Evolutionary conservation across 345 rosid genomes (phyloP).

Genomic region (Aquilaria yunnanensis): DNA sequence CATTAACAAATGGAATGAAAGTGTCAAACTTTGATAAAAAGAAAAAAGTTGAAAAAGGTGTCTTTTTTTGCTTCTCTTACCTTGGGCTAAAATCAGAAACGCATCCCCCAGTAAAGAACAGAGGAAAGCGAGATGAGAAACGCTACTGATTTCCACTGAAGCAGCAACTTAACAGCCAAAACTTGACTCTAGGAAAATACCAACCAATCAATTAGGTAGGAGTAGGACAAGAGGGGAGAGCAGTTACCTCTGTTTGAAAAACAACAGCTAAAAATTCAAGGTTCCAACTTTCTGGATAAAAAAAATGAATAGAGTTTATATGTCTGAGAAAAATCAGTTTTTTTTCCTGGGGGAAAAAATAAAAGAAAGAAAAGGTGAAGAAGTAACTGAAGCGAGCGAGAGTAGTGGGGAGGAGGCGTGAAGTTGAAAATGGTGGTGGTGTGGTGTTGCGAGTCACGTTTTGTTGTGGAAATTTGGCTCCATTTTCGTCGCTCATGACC

Average conservation of each 20-base stretch:
- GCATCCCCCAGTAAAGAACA: conserved; percentile 2
- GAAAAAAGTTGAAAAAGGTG: no score
- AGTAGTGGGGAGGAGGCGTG: conserved; percentile 16
- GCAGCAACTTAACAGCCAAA: conserved; percentile 1
- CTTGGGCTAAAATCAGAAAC: no score
- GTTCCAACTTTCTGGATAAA: neutral
- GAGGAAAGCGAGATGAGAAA: neutral
- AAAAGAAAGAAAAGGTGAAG: neutral
- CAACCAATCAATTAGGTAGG: neutral
- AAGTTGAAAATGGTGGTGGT: neutral
- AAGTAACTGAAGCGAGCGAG: neutral
- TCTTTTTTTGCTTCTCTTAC: no score
- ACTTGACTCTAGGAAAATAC: neutral
- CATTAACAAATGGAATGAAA: no score
- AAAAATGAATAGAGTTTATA: neutral
- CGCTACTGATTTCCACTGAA: conserved; percentile 13
- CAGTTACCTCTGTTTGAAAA: neutral
- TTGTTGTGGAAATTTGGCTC: conserved; percentile 20
- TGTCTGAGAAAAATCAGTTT: conserved; percentile 1
- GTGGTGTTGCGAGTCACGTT: conserved; percentile 31
- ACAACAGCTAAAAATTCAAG: no score
- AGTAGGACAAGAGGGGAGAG: neutral
- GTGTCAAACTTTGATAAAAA: no score
- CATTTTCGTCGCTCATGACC: conserved; percentile 20
- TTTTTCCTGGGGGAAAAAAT: neutral